Evolutionary conservation across 495 filamentous ascomycete genomes (phyloP).

Genomic region (Aspergillus panamensis): DNA sequence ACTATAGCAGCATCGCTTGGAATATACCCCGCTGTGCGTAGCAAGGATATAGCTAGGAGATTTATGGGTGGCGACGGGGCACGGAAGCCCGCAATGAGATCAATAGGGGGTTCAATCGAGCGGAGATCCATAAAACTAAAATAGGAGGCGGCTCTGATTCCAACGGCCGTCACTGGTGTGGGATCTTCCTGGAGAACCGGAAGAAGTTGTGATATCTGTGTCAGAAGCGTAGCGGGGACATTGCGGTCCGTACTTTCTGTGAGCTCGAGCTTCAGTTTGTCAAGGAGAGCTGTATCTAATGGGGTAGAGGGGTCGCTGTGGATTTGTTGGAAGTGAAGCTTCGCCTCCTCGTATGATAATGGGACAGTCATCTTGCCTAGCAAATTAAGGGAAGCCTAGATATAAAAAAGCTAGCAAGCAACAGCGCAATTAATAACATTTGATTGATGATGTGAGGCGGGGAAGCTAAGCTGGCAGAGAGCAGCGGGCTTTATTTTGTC

Average conservation of each 20-base stretch:
- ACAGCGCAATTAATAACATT: too few species aligned
- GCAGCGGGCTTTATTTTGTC: too few species aligned
- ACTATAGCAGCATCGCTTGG: slow-evolving; percentile 65
- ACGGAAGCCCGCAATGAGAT: slow-evolving; percentile 51
- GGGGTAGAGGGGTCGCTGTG: slow-evolving; percentile 34
- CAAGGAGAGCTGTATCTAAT: slow-evolving; percentile 37
- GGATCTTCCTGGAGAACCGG: slow-evolving; percentile 50
- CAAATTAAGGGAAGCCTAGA: neutral
- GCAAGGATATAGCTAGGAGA: slow-evolving; percentile 62
- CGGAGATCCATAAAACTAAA: slow-evolving; percentile 46
- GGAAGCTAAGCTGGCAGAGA: too few species aligned
- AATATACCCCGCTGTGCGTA: slow-evolving; percentile 64
- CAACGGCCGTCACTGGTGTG: slow-evolving; percentile 45
- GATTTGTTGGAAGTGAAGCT: slow-evolving; percentile 35
- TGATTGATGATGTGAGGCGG: too few species aligned
- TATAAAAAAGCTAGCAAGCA: too few species aligned
- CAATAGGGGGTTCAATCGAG: slow-evolving; percentile 42
- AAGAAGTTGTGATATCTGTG: slow-evolving; percentile 45
- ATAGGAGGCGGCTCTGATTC: slow-evolving; percentile 33
- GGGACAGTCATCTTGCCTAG: slow-evolving; percentile 36
- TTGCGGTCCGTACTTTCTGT: slow-evolving; percentile 33
- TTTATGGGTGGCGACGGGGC: slow-evolving; percentile 65
- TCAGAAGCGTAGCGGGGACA: slow-evolving; percentile 41
- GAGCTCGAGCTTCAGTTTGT: slow-evolving; percentile 42
- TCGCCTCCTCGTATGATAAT: slow-evolving; percentile 37